Base-by-base conservation (phyloP, 768 basidiomycete species). In the Hericium coralloides region DNA sequence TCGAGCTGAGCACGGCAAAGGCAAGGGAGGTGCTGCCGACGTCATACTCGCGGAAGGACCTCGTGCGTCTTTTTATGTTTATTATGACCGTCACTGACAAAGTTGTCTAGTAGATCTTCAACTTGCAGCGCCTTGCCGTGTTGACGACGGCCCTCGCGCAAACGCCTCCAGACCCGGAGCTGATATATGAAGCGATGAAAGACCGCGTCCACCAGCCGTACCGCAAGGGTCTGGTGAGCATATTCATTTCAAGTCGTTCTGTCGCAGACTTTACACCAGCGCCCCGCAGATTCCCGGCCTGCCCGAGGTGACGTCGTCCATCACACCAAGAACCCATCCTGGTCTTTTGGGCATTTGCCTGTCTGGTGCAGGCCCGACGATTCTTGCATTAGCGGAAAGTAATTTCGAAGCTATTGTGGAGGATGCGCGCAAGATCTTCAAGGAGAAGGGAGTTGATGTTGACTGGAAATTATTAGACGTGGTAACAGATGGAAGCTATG, bases 111-210 rank as follows among this genome's bases (percentile, higher is more conserved):
- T 64, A 99, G 97, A 87, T 99, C 14, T 99, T 98, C 77, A 99
- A 99, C 70, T 77, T 99, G 55, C 97, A 99, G 71, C 83, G 97
- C 20, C 75, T 99, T 14, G 97, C 95, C 0, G 97, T 99, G 26
- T 78, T 99, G 55, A 98, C 95, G 1, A 95, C 94, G 2, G 95
- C 97, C 0, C 80, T 99, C 12, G 88, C 83, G 3, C 86, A 88
- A 65, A 83, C 85, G 12, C 95, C 97, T 1, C 95, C 95, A 1
- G 92, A 99, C 68, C 84, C 97, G 0, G 89, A 85, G 20, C 82
- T 99, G n/a, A 98, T 98, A 57, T 98, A 95, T 70, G 95, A 98
- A 68, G 95, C 95, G 1, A 98, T 98, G 97, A 95, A 98, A 67
- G 97, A 99, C 72, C 84, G 90, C 53, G 81, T 99, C 14, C 97